Evolutionary conservation across 2,329 filamentous ascomycete genomes (phyloP), one percentile per base, ranked within the genome.

Genomic region (Talaromyces pinophilus): DNA sequence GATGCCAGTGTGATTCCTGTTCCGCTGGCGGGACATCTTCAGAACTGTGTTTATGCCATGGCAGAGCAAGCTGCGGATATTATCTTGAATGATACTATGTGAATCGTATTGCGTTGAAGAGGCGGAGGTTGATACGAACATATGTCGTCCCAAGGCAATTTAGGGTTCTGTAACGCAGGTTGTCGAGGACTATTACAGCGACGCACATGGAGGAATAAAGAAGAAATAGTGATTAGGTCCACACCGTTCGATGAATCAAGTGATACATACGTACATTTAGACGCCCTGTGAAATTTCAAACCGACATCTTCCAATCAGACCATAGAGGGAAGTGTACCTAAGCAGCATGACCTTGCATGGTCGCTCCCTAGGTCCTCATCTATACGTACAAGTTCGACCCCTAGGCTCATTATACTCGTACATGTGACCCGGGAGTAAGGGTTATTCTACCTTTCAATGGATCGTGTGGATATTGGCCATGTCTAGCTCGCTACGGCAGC

Each of bases 1-100:
- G 52, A 59, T 59, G 40, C 40, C 35, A 64, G 52, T n/a, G 28
- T 59, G 33, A 64, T 64, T 11, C 38, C 62, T 17, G 6, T 59
- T 3, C 40, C 28, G 5, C 40, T 64, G 3, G 62, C 40, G 6
- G 40, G 62, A 1, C 50, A 64, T 59, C 25, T 59, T 15, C 62
- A 38, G 19, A 48, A 64, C 17, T 59, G 38, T 38, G 28, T 59
- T 33, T 48, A 64, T 38, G 61, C 52, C 11, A 48, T 64, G 15
- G 40, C 50, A 59, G 62, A 64, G 22, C 52, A 59, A 17, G 62
- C 38, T 22, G 61, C 40, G 10, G 40, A 59, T 48, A 38, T 59
- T 1, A 59, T 48, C 35, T 30, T 64, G 5, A 50, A 15, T 28
- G 13, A 52, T 8, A 28, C 1, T 30, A 11, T 3, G 13, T 28